Evolutionary conservation across 768 basidiomycete species (phyloP).

Genomic region (Suillus subalutaceus): DNA sequence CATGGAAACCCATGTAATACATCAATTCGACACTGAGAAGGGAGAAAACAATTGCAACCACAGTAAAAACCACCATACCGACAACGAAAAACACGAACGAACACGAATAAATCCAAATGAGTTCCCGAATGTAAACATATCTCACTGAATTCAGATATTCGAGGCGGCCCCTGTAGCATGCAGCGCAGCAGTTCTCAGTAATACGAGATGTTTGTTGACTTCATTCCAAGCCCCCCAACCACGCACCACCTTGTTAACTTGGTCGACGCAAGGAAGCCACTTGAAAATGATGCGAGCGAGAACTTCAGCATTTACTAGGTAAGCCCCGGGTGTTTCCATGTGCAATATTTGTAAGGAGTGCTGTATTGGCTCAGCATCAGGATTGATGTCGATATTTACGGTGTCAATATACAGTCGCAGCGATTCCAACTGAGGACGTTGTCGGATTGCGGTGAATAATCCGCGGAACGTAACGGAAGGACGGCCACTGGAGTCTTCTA

Average conservation of each 20-base stretch:
- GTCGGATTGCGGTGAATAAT: background rate
- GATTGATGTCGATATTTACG: background rate
- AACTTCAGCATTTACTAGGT: background rate
- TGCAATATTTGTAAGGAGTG: background rate
- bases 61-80: background rate
- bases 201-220: background rate
- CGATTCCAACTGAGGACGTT: background rate
- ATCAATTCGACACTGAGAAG: background rate
- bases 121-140: background rate
- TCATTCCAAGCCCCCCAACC: background rate
- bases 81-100: background rate
- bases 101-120: background rate
- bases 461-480: background rate
- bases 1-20: background rate
- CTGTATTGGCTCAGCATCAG: background rate
- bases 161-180: background rate
- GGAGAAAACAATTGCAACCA: background rate
- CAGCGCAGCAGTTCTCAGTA: background rate
- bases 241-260: too few species aligned
- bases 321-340: background rate
- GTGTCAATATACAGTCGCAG: background rate
- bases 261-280: background rate
- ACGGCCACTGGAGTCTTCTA: background rate
- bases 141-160: background rate
- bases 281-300: background rate